These are phyloP conservation scores for Postia placenta DNA, from an alignment of 768 basidiomycete genomes.

Conservation along the genomic window DNA sequence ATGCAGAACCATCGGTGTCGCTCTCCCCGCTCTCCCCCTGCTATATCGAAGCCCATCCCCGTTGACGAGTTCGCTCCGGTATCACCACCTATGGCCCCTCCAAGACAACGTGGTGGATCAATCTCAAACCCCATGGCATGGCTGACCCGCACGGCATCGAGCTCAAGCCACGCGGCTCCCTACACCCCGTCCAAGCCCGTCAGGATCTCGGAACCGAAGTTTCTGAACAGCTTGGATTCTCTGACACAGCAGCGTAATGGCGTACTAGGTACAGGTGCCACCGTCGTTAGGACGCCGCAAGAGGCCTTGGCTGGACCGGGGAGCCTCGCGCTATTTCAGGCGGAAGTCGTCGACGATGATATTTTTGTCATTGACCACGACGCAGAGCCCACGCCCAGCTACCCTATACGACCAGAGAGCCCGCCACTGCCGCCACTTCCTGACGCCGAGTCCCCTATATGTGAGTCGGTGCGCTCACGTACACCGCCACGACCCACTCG, in stretches of 20 bases:
- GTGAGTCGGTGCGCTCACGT: background rate
- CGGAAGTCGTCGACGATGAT: background rate
- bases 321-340: background rate
- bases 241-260: conserved; percentile 33
- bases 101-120: conserved; percentile 29
- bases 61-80: conserved; percentile 11
- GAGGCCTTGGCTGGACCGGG: conserved; percentile 52
- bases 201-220: conserved; percentile 39
- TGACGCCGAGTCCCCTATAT: conserved; percentile 3
- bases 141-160: conserved; percentile 33
- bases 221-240: conserved; percentile 27
- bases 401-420: conserved; percentile 5
- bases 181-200: conserved; percentile 32
- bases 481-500: conserved; percentile 26
- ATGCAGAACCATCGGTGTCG: conserved; percentile 7
- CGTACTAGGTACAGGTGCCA: conserved; percentile 64
- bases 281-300: conserved; percentile 71
- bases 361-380: background rate
- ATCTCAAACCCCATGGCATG: conserved; percentile 37
- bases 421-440: conserved; percentile 20
- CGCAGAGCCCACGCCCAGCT: background rate
- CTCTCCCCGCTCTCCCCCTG: conserved; percentile 8
- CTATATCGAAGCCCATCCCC: conserved; percentile 16
- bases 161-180: conserved; percentile 21
- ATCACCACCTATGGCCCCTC: conserved; percentile 25